Evolutionary conservation across 129 eudicot genomes (phyloP).

Genomic region (Artemisia annua): DNA sequence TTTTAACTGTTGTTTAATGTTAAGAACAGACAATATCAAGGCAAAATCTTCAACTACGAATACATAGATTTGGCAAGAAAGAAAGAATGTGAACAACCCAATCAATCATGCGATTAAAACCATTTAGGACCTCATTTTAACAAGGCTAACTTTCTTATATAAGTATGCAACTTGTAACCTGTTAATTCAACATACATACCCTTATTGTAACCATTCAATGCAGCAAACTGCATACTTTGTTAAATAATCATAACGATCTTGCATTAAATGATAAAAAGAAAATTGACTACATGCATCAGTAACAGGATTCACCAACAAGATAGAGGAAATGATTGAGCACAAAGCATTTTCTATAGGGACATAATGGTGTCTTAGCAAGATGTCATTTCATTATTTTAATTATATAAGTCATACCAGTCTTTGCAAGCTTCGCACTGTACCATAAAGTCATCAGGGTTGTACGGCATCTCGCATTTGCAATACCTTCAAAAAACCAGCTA

Average conservation of each 20-base stretch:
- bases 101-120: constrained; percentile 1
- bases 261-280: too few species aligned
- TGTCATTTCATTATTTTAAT: neutral
- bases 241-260: too few species aligned
- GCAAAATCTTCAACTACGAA: neutral
- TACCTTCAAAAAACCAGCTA: constrained; percentile 51
- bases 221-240: too few species aligned
- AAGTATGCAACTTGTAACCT: too few species aligned
- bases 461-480: constrained; percentile 73
- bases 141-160: neutral
- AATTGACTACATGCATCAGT: too few species aligned
- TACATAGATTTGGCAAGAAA: neutral
- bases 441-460: constrained; percentile 70
- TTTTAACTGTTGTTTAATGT: too few species aligned
- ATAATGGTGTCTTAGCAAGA: neutral
- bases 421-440: constrained; percentile 64
- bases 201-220: too few species aligned
- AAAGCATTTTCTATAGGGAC: neutral
- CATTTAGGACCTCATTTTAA: constrained; percentile 3
- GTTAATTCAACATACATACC: too few species aligned
- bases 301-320: neutral
- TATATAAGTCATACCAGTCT: constrained; percentile 51
- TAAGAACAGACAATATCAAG: too few species aligned
- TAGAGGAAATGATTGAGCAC: neutral
- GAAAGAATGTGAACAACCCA: neutral